phyloP scores from a whole-genome alignment of 805 yeast genomes.

The Candida qinlingensis region DNA sequence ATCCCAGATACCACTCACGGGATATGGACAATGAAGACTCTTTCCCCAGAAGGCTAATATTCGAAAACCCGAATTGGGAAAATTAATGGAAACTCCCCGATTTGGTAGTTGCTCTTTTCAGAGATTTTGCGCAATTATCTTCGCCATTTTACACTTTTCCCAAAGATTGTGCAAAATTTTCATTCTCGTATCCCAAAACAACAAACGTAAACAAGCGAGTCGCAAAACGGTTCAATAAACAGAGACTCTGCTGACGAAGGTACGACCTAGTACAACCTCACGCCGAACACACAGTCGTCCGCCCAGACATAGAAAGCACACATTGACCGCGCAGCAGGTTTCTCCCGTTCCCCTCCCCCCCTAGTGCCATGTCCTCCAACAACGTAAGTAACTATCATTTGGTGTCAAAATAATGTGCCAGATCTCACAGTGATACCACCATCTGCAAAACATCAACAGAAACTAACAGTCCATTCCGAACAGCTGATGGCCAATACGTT shows the following conservation, averaged over 20 bases:
- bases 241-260: too few species aligned
- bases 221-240: too few species aligned
- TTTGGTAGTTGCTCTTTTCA: neutral
- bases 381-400: constrained; percentile 1
- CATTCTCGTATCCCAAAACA: constrained; percentile 1
- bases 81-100: neutral
- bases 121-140: neutral
- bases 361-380: constrained; percentile 3
- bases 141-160: constrained; percentile 2
- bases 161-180: constrained; percentile 7
- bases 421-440: too few species aligned
- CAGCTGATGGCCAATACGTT: constrained; percentile 6
- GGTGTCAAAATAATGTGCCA: neutral
- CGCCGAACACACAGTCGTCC: neutral
- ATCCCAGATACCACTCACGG: too few species aligned
- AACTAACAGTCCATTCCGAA: too few species aligned
- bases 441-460: too few species aligned
- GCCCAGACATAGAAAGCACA: neutral
- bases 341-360: neutral
- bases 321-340: neutral
- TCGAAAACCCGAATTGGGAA: neutral
- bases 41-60: too few species aligned
- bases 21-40: too few species aligned
- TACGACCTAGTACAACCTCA: too few species aligned
- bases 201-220: constrained; percentile 6